Evolutionary conservation across 768 basidiomycete species (phyloP).

Genomic region (Amanita brunnescens): DNA sequence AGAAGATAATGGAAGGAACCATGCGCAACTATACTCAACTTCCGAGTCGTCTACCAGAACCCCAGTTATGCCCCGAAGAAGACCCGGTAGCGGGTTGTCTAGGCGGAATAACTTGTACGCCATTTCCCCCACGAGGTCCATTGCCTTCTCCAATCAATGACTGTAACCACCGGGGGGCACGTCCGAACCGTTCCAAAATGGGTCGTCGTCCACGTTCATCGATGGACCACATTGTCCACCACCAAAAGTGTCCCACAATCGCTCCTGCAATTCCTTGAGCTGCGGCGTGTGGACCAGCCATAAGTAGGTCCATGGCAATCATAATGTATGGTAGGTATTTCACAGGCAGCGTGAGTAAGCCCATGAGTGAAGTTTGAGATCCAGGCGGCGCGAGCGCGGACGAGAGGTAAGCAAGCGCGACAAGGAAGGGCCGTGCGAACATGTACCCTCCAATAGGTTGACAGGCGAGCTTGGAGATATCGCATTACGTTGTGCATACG

Average conservation of each 20-base stretch:
- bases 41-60: conserved; percentile 38
- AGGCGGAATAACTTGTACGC: conserved; percentile 55
- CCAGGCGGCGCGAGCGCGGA: conserved; percentile 59
- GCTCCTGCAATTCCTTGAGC: conserved; percentile 57
- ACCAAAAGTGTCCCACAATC: conserved; percentile 75
- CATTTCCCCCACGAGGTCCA: conserved; percentile 24
- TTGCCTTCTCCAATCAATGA: conserved; percentile 36
- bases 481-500: background rate
- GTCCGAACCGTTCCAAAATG: conserved; percentile 29
- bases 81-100: conserved; percentile 18
- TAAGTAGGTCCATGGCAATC: conserved; percentile 63
- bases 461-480: conserved; percentile 34
- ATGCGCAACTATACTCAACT: conserved; percentile 3
- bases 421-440: conserved; percentile 58
- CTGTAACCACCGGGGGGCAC: conserved; percentile 54
- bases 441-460: conserved; percentile 47
- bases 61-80: conserved; percentile 35
- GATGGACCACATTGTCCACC: conserved; percentile 57
- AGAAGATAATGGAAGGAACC: background rate
- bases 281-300: conserved; percentile 48
- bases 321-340: conserved; percentile 69
- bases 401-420: conserved; percentile 61
- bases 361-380: conserved; percentile 66
- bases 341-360: conserved; percentile 66
- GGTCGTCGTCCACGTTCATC: conserved; percentile 33